These are phyloP conservation scores for Candida neerlandica DNA, from an alignment of 1,139 yeast species.

Conservation along the genomic window DNA sequence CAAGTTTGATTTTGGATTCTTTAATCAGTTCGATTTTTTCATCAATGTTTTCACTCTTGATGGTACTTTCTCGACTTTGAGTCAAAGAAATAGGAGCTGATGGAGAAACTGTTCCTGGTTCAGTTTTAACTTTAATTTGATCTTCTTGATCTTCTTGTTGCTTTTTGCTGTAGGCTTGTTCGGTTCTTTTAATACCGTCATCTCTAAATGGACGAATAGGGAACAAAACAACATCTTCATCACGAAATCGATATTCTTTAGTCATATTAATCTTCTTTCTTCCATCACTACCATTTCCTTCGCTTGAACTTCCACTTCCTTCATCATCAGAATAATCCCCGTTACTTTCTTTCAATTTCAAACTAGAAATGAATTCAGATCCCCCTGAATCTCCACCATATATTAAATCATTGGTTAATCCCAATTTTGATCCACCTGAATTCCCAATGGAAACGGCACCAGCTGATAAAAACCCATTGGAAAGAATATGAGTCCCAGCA, in stretches of 20 bases:
- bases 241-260: constrained; percentile 54
- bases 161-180: neutral
- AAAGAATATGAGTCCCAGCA: constrained; percentile 67
- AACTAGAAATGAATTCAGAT: constrained; percentile 41
- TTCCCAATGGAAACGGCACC: constrained; percentile 57
- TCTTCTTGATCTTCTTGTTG: neutral
- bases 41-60: constrained; percentile 34
- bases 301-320: constrained; percentile 15
- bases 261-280: constrained; percentile 62
- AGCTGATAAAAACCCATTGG: constrained; percentile 72
- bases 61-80: constrained; percentile 29
- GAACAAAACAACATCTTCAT: constrained; percentile 46
- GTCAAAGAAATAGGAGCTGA: constrained; percentile 13
- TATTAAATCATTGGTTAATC: constrained; percentile 30
- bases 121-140: neutral
- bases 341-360: constrained; percentile 34
- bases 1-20: constrained; percentile 32
- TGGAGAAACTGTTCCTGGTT: neutral
- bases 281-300: constrained; percentile 30
- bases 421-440: constrained; percentile 29
- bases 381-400: constrained; percentile 23
- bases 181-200: constrained; percentile 11
- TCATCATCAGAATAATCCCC: constrained; percentile 32
- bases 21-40: constrained; percentile 32
- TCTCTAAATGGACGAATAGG: constrained; percentile 46